These are phyloP conservation scores for Blastobotrys muscicola DNA, from an alignment of 805 yeast species.

Conservation along the genomic window DNA sequence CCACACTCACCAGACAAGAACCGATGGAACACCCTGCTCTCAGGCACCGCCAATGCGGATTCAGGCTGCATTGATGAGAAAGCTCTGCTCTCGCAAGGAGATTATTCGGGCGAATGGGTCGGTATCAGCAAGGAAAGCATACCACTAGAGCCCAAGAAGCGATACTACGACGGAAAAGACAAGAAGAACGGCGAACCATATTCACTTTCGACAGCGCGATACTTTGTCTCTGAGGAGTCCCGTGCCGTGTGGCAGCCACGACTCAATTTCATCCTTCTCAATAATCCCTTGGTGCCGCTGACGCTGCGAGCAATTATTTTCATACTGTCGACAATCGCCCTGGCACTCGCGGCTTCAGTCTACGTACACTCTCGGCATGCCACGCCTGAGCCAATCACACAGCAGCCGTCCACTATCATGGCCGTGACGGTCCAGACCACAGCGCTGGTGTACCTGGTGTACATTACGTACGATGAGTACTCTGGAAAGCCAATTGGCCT, in stretches of 20 bases:
- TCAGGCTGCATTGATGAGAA: constrained; percentile 12
- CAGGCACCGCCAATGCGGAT: constrained; percentile 12
- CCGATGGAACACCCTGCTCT: constrained; percentile 14
- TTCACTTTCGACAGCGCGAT: constrained; percentile 14
- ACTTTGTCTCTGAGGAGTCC: constrained; percentile 19
- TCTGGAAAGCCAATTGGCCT: constrained; percentile 87
- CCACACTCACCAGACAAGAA: neutral
- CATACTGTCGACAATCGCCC: constrained; percentile 52
- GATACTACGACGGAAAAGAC: neutral
- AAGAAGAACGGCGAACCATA: constrained; percentile 6
- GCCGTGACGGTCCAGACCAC: constrained; percentile 75
- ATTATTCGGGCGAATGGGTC: constrained; percentile 13
- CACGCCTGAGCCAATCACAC: constrained; percentile 35
- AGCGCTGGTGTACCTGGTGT: constrained; percentile 67
- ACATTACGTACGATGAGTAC: constrained; percentile 86
- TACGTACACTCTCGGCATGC: constrained; percentile 28
- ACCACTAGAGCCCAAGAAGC: neutral
- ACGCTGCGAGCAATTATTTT: constrained; percentile 55
- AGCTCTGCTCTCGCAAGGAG: constrained; percentile 13
- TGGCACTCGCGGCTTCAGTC: constrained; percentile 58
- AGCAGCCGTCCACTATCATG: constrained; percentile 88
- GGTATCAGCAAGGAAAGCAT: neutral
- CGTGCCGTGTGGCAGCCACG: constrained; percentile 42
- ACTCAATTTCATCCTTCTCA: constrained; percentile 48
- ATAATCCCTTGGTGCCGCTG: constrained; percentile 75